These are phyloP conservation scores for Austroboletus eburneus DNA, from an alignment of 768 basidiomycete genomes.

Conservation along the genomic window DNA sequence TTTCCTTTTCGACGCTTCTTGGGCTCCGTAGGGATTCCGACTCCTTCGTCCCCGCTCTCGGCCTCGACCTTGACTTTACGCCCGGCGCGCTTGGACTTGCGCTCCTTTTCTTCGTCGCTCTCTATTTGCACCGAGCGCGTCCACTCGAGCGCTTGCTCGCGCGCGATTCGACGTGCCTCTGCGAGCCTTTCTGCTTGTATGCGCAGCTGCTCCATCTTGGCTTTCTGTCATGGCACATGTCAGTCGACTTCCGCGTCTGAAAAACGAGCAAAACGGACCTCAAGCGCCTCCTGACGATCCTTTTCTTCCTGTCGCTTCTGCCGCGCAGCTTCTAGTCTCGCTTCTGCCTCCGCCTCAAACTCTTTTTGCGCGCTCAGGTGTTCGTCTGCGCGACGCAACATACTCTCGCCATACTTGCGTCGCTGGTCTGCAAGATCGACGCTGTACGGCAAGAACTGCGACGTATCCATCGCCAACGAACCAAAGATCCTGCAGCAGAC, in stretches of 20 bases:
- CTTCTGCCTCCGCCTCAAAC: conserved; percentile 66
- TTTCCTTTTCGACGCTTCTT: conserved; percentile 82
- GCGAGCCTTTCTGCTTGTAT: conserved; percentile 73
- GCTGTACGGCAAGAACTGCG: conserved; percentile 72
- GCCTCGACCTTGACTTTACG: conserved; percentile 50
- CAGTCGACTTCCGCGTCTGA: no score
- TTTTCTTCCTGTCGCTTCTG: conserved; percentile 77
- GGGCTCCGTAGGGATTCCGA: conserved; percentile 37
- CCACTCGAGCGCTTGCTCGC: conserved; percentile 81
- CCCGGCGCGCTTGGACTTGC: conserved; percentile 50
- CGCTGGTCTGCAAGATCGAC: conserved; percentile 87
- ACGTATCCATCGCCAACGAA: conserved; percentile 71
- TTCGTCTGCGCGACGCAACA: conserved; percentile 78
- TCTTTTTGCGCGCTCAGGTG: conserved; percentile 70
- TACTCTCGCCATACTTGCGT: conserved; percentile 82
- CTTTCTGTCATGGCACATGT: conserved; percentile 53
- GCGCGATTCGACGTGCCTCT: conserved; percentile 67
- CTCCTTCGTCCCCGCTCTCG: conserved; percentile 49
- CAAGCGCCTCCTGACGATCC: conserved; percentile 56
- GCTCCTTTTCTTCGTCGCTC: conserved; percentile 80
- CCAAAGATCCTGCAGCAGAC: conserved; percentile 63
- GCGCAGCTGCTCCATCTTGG: conserved; percentile 60
- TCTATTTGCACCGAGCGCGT: conserved; percentile 59
- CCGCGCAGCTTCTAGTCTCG: conserved; percentile 73
- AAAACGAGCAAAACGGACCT: conserved; percentile 44